Evolutionary conservation across 768 basidiomycete species (phyloP), one percentile per base, ranked within the genome.

Genomic region (Kwoniella europaea): DNA sequence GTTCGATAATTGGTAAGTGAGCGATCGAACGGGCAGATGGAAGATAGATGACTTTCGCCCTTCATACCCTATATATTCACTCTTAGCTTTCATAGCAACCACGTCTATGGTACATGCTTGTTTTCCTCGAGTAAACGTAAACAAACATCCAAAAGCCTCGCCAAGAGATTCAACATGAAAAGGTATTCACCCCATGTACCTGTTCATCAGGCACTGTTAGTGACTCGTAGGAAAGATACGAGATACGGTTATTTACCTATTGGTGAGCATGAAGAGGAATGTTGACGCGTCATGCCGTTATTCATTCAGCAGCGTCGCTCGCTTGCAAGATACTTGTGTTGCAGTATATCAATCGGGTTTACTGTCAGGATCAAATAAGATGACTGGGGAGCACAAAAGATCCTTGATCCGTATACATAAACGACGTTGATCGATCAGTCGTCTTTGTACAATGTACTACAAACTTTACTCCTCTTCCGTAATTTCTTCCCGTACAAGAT

Each of bases 391-490:
- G 35, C 35, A 6, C 35, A 35, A 6, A 35, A 35, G 5, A 35
- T 7, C 35, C 35, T 29, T 50, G 7, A 50, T n/a, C 35, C 52
- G 29, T 55, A 10, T 6, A 16, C 22, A 20, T 35, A 12, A 13
- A 10, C 18, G 15, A 15, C 41, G 22, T 58, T 29, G n/a, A 55
- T 55, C 44, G 58, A 52, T 24, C 55, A 57, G 16, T 63, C 27
- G n/a, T 76, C 74, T 46, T 57, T 67, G 20, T 69, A 67, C 0
- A 82, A 66, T 1, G 77, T 76, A 64, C 75, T 79, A 10, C 77
- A 74, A 18, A 81, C 79, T 69, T 76, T 80, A 54, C 79, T 80
- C 52, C 74, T 69, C 10, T 79, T 75, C 41, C 82, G 56, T n/a
- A 83, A 59, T 9, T 55, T 53, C 58, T 77, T 72, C 3, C 82